Conservation (phyloP, 495 filamentous ascomycete species). For the Penicillium verhagenii region DNA sequence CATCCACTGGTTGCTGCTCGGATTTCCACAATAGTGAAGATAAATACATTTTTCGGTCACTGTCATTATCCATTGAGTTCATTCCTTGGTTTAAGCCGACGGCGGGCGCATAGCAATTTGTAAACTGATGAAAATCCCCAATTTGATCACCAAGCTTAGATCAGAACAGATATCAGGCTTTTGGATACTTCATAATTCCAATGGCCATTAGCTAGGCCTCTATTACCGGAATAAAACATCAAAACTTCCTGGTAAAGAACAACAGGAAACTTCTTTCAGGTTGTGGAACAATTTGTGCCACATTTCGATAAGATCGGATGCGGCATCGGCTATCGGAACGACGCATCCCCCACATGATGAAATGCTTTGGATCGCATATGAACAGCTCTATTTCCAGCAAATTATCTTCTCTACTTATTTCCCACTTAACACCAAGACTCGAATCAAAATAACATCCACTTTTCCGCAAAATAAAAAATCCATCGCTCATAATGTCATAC, state of each 20-base stretch:
- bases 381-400: not conserved
- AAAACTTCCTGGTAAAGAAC: too few relatives aligned
- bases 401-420: not conserved
- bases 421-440: not conserved
- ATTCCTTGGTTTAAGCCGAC: too few relatives aligned
- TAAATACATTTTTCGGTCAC: too few relatives aligned
- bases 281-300: too few relatives aligned
- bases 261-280: too few relatives aligned
- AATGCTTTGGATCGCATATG: constrained; percentile 1
- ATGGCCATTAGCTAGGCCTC: too few relatives aligned
- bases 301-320: constrained; percentile 25
- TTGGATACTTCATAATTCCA: too few relatives aligned
- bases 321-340: constrained; percentile 15
- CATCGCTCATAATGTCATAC: constrained; percentile 19
- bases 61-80: too few relatives aligned
- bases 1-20: not conserved
- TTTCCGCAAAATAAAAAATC: not conserved
- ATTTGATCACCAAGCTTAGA: too few relatives aligned
- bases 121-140: not conserved
- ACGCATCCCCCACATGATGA: constrained; percentile 17
- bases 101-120: not conserved
- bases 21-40: not conserved
- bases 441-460: not conserved
- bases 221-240: too few relatives aligned
- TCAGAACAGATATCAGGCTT: too few relatives aligned